Percentiles rank a stretch among this genome's conserved stretches.
phyloP scores from a whole-genome alignment of 345 rosid species.

The Nasturtium officinale region DNA sequence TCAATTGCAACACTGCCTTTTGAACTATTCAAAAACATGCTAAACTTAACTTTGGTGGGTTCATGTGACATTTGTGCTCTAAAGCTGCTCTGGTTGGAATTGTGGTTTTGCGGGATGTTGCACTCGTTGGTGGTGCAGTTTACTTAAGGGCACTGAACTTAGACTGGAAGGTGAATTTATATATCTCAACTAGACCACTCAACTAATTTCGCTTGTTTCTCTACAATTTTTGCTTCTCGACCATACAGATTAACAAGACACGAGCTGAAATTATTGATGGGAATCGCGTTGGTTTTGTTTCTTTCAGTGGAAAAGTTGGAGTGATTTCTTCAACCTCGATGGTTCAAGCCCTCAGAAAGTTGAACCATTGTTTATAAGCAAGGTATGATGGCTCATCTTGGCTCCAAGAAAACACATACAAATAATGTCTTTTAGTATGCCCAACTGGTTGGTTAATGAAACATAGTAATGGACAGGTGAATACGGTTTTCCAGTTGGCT shows the following conservation, averaged over 20 bases:
- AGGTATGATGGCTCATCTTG: slow-evolving; percentile 49
- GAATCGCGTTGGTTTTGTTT: slow-evolving; percentile 30
- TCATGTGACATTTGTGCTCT: slow-evolving; percentile 23
- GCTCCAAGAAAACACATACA: neutral
- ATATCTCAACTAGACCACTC: slow-evolving; percentile 4
- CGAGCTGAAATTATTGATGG: neutral
- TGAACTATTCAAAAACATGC: neutral
- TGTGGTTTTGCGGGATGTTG: slow-evolving; percentile 70
- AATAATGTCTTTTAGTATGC: neutral
- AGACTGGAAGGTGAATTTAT: slow-evolving; percentile 67
- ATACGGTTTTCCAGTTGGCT: slow-evolving; percentile 86
- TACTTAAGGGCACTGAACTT: slow-evolving; percentile 73
- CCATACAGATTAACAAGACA: neutral
- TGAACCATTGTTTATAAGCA: slow-evolving; percentile 87
- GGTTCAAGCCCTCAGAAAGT: slow-evolving; percentile 74
- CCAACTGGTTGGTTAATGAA: neutral
- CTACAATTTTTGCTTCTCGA: neutral
- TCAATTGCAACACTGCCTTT: neutral
- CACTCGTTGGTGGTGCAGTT: slow-evolving; percentile 79
- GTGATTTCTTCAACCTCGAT: slow-evolving; percentile 78
- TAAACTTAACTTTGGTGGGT: slow-evolving; percentile 22
- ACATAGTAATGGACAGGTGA: slow-evolving; percentile 56
- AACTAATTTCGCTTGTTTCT: neutral
- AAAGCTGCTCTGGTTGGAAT: slow-evolving; percentile 87
- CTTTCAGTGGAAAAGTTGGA: slow-evolving; percentile 73